Percentiles rank a stretch among this genome's conserved stretches.
These are phyloP conservation scores for Friedmanniomyces simplex DNA, from an alignment of 495 filamentous ascomycete genomes.

Conservation along the genomic window DNA sequence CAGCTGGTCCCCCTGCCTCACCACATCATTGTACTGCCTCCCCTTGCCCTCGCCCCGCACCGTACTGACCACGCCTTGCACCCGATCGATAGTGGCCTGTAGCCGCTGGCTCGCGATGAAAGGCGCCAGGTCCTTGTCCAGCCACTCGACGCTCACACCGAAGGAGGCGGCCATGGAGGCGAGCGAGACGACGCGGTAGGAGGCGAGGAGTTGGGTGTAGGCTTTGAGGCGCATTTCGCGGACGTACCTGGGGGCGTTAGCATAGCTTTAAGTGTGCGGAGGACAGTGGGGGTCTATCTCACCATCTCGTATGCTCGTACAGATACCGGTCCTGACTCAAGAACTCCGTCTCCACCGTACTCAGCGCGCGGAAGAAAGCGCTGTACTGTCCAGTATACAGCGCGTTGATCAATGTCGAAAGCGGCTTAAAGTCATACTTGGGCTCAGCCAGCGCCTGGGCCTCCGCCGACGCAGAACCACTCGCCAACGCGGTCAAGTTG, in stretches of 20 bases:
- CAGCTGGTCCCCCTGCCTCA: conserved; percentile 90
- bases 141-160: conserved; percentile 87
- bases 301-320: conserved; percentile 82
- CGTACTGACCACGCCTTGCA: conserved; percentile 95
- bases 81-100: conserved; percentile 92
- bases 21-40: conserved; percentile 68
- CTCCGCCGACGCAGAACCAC: conserved; percentile 50
- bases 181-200: conserved; percentile 90
- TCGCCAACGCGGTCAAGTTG: conserved; percentile 64
- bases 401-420: conserved; percentile 78
- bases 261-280: background rate
- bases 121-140: conserved; percentile 91
- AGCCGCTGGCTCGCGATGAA: conserved; percentile 94
- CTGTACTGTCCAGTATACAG: conserved; percentile 89
- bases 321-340: conserved; percentile 87
- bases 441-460: conserved; percentile 63
- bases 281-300: background rate
- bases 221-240: conserved; percentile 93
- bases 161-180: conserved; percentile 94
- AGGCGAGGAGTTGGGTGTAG: conserved; percentile 94
- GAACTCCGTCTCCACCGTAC: conserved; percentile 88
- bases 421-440: conserved; percentile 66
- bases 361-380: conserved; percentile 81
- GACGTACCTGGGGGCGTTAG: conserved; percentile 45
- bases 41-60: conserved; percentile 89